Evolutionary conservation across 2,329 filamentous ascomycete species (phyloP), one percentile per base, ranked within the genome.

Genomic region (Seiridium cupressi): DNA sequence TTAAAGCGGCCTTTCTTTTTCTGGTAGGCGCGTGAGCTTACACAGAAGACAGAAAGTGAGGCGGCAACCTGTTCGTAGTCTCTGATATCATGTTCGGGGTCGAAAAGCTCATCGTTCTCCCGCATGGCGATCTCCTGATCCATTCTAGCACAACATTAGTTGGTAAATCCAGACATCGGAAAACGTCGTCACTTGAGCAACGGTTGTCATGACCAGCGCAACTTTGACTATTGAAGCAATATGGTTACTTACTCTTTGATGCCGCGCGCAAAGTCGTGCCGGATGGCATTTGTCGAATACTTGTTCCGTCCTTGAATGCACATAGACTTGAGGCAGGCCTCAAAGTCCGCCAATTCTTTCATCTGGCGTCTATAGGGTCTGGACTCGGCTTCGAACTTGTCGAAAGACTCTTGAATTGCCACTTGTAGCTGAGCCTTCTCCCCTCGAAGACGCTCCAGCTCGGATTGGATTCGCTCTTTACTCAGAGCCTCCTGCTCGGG

Each of bases 21-120:
- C 64, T 90, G 86, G 58, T 88, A 90, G 0, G 82, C 86, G 49
- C 82, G 76, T 51, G 82, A 84, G 60, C 84, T 87, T 13, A 89
- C 83, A 62, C 86, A 89, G 66, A 89, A 90, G 1, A 90, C 86
- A 0, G 85, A 82, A 0, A 90, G 74, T 0, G 75, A 77, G 7
- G 70, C 70, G 0, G 83, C 85, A 6, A 89, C 78, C 48, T 84
- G 71, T 0, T 84, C 78, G 57, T 89, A 89, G 65, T 89, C 80
- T 8, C 84, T 78, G 2, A 76, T 49, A 5, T 86, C 81, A n/a
- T 79, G 67, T 2, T 83, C 78, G 0, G 83, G 83, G 62, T 87
- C 73, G 64, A 86, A 87, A 7, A 76, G 76, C 1, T 77, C 78
- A 26, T 82, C 82, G 49, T 87, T 79, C 63, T 84, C 77, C 62